A percentile compares a stretch with the other conserved stretches of the same genome.
These are phyloP conservation scores for Dendryphion nanum DNA, from an alignment of 2,329 filamentous ascomycete genomes.

Conservation along the genomic window DNA sequence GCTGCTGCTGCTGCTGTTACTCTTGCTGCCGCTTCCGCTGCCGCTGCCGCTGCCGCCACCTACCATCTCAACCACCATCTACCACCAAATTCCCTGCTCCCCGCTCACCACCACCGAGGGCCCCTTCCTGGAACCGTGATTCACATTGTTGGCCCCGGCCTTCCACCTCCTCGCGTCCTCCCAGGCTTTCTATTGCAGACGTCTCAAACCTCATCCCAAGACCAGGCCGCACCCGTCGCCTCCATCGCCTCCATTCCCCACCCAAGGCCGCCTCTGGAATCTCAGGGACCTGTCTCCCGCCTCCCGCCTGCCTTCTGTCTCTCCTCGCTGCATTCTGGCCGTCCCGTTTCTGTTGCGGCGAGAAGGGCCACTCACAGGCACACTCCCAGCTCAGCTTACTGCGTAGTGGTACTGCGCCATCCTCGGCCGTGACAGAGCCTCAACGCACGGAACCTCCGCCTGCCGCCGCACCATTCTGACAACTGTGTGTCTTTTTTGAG, in stretches of 20 bases:
- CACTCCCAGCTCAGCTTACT: conserved; percentile 33
- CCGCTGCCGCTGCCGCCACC: not conserved
- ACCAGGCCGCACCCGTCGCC: conserved; percentile 18
- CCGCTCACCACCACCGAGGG: conserved; percentile 13
- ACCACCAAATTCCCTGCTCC: not conserved
- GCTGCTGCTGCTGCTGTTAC: conserved; percentile 19
- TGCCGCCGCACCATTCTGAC: conserved; percentile 16
- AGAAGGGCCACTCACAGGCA: conserved; percentile 15
- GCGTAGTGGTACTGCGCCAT: conserved; percentile 27
- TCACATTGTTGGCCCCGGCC: conserved; percentile 35
- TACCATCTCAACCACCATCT: not conserved
- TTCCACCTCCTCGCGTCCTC: conserved; percentile 34
- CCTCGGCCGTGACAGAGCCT: conserved; percentile 27
- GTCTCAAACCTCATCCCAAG: conserved; percentile 24
- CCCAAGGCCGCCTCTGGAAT: no score
- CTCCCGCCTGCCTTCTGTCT: not conserved
- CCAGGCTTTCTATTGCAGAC: conserved; percentile 26
- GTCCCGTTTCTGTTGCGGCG: conserved; percentile 5
- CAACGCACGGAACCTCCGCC: conserved; percentile 23
- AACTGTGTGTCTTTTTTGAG: conserved; percentile 16
- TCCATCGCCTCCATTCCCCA: no score
- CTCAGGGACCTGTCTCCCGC: no score
- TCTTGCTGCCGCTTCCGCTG: not conserved
- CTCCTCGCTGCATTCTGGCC: not conserved
- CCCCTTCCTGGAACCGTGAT: conserved; percentile 34